These are phyloP conservation scores for Podospora sp. DNA, from an alignment of 495 filamentous ascomycete genomes.

Conservation along the genomic window DNA sequence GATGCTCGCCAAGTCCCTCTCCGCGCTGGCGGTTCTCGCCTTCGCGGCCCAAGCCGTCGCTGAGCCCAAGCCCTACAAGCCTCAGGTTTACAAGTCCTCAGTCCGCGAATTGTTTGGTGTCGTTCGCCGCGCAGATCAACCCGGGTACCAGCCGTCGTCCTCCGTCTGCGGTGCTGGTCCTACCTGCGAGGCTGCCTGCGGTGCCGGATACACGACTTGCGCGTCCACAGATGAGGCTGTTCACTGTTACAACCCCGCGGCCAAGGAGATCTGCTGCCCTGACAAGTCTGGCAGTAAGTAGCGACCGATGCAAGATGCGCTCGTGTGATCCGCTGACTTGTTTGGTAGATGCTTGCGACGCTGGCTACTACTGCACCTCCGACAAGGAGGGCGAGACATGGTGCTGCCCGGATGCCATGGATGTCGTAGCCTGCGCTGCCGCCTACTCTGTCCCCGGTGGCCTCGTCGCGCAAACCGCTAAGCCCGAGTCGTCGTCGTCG, in stretches of 20 bases:
- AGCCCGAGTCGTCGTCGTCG: conserved; percentile 31
- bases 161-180: conserved; percentile 42
- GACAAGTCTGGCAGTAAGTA: conserved; percentile 47
- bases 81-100: conserved; percentile 43
- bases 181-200: conserved; percentile 54
- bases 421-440: conserved; percentile 45
- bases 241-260: conserved; percentile 50
- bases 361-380: conserved; percentile 50
- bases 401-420: conserved; percentile 52
- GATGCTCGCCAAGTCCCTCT: conserved; percentile 45
- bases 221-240: conserved; percentile 40
- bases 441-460: conserved; percentile 42
- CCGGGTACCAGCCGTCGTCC: conserved; percentile 48
- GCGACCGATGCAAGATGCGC: too few relatives aligned
- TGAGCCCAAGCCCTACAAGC: conserved; percentile 48
- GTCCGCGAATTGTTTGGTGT: conserved; percentile 44
- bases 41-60: conserved; percentile 43
- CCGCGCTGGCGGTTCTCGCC: conserved; percentile 44
- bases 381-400: conserved; percentile 43
- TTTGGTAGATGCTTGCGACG: conserved; percentile 49
- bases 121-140: conserved; percentile 34
- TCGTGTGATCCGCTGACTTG: not conserved
- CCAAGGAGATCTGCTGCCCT: conserved; percentile 50
- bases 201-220: conserved; percentile 46
- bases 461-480: conserved; percentile 40